Base-by-base conservation (phyloP, 2,329 filamentous ascomycete species). In the Dactylellina parvicollis region DNA sequence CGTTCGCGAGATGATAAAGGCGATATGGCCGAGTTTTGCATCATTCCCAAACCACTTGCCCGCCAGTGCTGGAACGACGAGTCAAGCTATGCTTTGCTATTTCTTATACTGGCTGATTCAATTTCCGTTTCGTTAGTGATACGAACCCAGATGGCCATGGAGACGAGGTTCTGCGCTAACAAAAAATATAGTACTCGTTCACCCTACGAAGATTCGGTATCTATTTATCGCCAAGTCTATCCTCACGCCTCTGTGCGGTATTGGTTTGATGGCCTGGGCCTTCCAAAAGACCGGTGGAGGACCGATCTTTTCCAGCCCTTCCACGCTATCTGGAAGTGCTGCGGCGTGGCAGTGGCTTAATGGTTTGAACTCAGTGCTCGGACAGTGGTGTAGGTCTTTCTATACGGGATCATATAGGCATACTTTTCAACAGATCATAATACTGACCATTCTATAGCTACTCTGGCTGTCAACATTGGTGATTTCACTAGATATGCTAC, bases 201-300 rank as follows among this genome's bases (percentile, higher is more conserved):
- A 85, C 30, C 84, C 85, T 0, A 84, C 84, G 59, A 83, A 82
- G 54, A 81, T 88, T 14, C 80, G 84, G 49, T 86, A 82, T 77
- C 77, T 87, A 40, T 87, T 87, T 76, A 81, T 84, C 44, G 74
- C 83, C 70, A 86, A 86, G 79, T 77, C 83, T 0, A 75, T 84
- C 3, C 78, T 83, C 2, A 84, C 88, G 9, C 87, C 87, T 1
- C 80, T 86, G n/a, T 84, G 85, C 1, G 87, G 86, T 77, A 82
- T 89, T 67, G 86, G 85, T 1, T 88, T 87, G 20, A 82, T 90
- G 77, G 85, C 87, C 47, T 90, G 87, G 87, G 85, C 85, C 2
- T 83, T 89, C 70, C 83, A 84, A 3, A 85, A 86, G 55, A 84
- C 85, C 2, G 84, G 85, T 18, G 84, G 84, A n/a, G 82, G 84